Conservation (phyloP, 176 grass and related monocot species). For the Zizania latifolia region DNA sequence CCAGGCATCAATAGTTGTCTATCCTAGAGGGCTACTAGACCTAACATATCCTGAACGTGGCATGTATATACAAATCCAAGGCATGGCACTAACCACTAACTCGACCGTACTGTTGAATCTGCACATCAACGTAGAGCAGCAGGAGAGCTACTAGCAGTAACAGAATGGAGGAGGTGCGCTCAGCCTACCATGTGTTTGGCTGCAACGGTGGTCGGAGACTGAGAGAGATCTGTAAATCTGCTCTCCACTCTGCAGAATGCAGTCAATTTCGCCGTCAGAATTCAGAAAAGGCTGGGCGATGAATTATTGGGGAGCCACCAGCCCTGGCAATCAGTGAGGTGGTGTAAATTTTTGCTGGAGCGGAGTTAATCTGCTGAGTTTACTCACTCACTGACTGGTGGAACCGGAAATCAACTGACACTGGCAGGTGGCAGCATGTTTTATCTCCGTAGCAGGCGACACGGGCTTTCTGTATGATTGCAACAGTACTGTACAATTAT, state of each 20-base stretch:
- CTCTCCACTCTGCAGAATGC: not conserved
- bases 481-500: not conserved
- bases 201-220: not conserved
- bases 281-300: not conserved
- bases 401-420: not conserved
- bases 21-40: slow-evolving; percentile 8
- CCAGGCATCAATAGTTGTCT: slow-evolving; percentile 1
- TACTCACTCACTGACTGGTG: not conserved
- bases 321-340: not conserved
- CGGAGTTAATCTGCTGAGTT: not conserved
- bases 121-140: not conserved
- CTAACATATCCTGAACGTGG: slow-evolving; percentile 7
- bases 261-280: slow-evolving; percentile 6
- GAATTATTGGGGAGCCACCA: slow-evolving; percentile 28
- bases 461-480: not conserved
- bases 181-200: not conserved
- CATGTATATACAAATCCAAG: not conserved
- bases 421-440: not conserved
- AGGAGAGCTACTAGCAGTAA: not conserved
- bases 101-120: not conserved
- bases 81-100: not conserved
- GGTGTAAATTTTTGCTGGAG: not conserved
- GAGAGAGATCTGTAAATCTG: not conserved
- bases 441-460: not conserved
- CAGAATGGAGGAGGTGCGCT: not conserved